Percentiles rank a stretch among this genome's conserved stretches.
Conservation (phyloP, 1,284 basidiomycete genomes). For the Cutaneotrichosporon mucoides region DNA sequence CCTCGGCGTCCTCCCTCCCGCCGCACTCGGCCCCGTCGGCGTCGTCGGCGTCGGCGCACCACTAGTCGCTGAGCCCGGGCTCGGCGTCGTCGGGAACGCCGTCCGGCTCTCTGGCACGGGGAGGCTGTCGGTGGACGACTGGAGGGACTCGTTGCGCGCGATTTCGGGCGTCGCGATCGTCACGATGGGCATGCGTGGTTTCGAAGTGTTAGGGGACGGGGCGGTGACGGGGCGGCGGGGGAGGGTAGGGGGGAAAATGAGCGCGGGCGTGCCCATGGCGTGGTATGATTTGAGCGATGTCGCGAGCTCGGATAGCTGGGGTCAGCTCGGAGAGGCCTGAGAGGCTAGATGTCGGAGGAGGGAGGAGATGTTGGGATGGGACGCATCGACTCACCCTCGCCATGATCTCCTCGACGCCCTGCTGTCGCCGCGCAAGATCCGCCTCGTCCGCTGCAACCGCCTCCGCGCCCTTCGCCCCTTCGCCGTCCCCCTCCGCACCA, state of each 20-base stretch:
- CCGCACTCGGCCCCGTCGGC: too few species aligned
- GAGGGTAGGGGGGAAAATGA: constrained; percentile 10
- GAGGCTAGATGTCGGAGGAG: background rate
- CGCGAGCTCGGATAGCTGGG: constrained; percentile 16
- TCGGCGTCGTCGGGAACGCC: background rate
- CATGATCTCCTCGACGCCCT: constrained; percentile 20
- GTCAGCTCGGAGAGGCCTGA: background rate
- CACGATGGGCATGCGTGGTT: background rate
- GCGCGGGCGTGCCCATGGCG: constrained; percentile 14
- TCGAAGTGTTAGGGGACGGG: background rate
- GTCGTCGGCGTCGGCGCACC: too few species aligned
- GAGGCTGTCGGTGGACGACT: background rate
- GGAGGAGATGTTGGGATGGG: background rate
- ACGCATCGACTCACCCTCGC: constrained; percentile 6
- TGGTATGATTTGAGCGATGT: constrained; percentile 15
- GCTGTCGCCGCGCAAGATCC: constrained; percentile 4
- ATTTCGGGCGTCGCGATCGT: constrained; percentile 2
- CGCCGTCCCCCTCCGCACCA: background rate
- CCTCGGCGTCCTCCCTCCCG: background rate
- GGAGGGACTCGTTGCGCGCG: background rate
- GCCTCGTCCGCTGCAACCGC: background rate
- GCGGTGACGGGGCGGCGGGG: background rate
- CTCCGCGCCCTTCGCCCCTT: background rate
- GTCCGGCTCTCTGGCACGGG: background rate
- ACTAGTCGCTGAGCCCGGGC: background rate